Conservation (phyloP, 1,284 basidiomycete species). For the Inonotus hispidus region DNA sequence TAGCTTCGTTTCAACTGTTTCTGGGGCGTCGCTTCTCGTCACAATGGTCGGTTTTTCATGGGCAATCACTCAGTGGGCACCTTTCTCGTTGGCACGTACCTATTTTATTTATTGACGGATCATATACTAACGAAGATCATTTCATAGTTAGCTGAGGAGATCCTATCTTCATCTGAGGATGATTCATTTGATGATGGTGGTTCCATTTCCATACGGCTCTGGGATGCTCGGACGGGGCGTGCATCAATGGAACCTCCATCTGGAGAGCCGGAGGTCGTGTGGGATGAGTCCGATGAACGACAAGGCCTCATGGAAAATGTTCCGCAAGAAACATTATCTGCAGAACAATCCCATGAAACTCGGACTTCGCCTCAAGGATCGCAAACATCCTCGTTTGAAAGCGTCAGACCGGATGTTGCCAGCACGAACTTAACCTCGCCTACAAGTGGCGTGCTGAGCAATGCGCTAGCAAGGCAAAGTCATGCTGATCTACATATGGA, state of each 20-base stretch:
- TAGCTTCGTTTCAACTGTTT: slow-evolving; percentile 61
- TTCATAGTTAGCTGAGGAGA: slow-evolving; percentile 63
- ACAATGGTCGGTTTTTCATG: slow-evolving; percentile 70
- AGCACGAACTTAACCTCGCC: background rate
- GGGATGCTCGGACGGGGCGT: slow-evolving; percentile 31
- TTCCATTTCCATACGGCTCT: slow-evolving; percentile 44
- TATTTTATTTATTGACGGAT: background rate
- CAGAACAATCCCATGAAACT: slow-evolving; percentile 15
- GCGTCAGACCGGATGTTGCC: background rate
- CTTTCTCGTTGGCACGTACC: slow-evolving; percentile 61
- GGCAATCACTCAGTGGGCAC: slow-evolving; percentile 78
- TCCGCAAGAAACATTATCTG: slow-evolving; percentile 5
- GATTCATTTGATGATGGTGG: slow-evolving; percentile 33
- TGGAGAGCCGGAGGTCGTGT: slow-evolving; percentile 16
- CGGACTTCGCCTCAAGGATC: background rate
- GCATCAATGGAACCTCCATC: slow-evolving; percentile 11
- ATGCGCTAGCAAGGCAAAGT: slow-evolving; percentile 42
- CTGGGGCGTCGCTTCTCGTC: slow-evolving; percentile 60
- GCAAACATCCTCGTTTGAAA: slow-evolving; percentile 19
- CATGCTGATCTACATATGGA: slow-evolving; percentile 22
- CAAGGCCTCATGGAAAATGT: slow-evolving; percentile 12
- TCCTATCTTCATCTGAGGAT: slow-evolving; percentile 47
- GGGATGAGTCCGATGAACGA: slow-evolving; percentile 17
- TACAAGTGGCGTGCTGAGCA: slow-evolving; percentile 34
- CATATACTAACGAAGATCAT: background rate